Base-by-base conservation (phyloP, 1,139 yeast species). In the Hemisphaericaspora lyxosophila region DNA sequence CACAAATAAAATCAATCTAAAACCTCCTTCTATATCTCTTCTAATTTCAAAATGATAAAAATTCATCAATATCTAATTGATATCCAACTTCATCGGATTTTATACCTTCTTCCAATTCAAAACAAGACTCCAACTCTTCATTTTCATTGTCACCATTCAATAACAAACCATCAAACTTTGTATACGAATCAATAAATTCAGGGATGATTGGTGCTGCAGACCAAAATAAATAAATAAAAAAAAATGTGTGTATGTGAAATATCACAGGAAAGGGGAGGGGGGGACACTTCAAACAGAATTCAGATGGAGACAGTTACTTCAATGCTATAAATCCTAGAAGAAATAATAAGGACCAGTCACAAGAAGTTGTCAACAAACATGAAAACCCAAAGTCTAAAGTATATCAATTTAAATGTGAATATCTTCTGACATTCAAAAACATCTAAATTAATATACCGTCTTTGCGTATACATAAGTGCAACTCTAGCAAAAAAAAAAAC, bases 201-300 rank as follows among this genome's bases (percentile, higher is more conserved):
- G 60, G 60, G 45, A 59, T 59, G 66, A 59, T 53, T 62, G 71
- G 70, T 62, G 70, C 71, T 64, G 71, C 71, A 49, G 70, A 65
- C 71, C 71, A 54, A 44, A 42, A 36, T 20, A n/a, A n/a, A n/a
- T n/a, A n/a, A n/a, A n/a, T n/a, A n/a, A n/a, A n/a, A n/a, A n/a
- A n/a, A n/a, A n/a, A n/a, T n/a, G n/a, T n/a, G n/a, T n/a, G n/a
- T n/a, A n/a, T n/a, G n/a, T n/a, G n/a, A n/a, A n/a, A n/a, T n/a
- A n/a, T n/a, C 33, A 32, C 36, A 33, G 34, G 36, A 39, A 35
- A 36, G 36, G 35, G 9, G 22, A 20, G 23, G 11, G 13, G 9
- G 4, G n/a, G 26, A 24, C 13, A 24, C n/a, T n/a, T 20, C 15
- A 25, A 30, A 26, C 15, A 33, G n/a, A 9, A 8, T 33, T n/a